Conservation (phyloP, 345 rosid species). For the Aquilaria malaccensis region DNA sequence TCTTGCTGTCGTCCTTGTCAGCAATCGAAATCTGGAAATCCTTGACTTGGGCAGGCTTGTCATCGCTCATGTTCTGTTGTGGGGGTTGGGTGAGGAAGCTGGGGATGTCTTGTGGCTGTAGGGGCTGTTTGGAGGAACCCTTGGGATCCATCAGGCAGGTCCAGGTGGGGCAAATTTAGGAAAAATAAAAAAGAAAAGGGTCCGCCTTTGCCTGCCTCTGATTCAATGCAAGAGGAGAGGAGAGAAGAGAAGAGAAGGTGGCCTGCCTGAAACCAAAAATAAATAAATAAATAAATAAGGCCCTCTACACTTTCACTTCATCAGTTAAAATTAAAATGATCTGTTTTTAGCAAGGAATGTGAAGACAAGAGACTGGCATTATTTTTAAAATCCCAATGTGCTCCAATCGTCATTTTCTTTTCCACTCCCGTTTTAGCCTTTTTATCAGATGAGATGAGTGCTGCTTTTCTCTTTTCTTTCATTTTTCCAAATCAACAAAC, state of each 20-base stretch:
- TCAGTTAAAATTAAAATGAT: constrained; percentile 25
- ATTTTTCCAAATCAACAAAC: no score
- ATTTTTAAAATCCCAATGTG: constrained; percentile 18
- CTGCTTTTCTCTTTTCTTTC: no score
- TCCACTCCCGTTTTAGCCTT: neutral
- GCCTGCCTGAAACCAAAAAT: no score
- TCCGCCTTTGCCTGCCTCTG: constrained; percentile 13
- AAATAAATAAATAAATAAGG: no score
- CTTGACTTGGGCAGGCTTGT: constrained; percentile 54
- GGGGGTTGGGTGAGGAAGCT: constrained; percentile 50
- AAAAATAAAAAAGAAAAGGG: constrained; percentile 7
- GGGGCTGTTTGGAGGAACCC: constrained; percentile 31
- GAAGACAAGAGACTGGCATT: constrained; percentile 9
- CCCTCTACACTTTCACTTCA: constrained; percentile 45
- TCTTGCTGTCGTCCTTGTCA: constrained; percentile 54
- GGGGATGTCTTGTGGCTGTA: constrained; percentile 40
- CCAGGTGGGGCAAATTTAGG: constrained; percentile 18
- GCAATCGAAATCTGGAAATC: constrained; percentile 70
- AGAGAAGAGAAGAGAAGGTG: constrained; percentile 35
- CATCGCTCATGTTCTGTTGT: constrained; percentile 24
- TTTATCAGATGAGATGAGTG: neutral
- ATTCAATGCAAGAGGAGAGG: constrained; percentile 26
- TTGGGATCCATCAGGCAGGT: constrained; percentile 58
- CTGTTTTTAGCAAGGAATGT: constrained; percentile 42
- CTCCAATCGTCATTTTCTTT: neutral